Conservation (phyloP, 768 basidiomycete species). For the Amanita inopinata region DNA sequence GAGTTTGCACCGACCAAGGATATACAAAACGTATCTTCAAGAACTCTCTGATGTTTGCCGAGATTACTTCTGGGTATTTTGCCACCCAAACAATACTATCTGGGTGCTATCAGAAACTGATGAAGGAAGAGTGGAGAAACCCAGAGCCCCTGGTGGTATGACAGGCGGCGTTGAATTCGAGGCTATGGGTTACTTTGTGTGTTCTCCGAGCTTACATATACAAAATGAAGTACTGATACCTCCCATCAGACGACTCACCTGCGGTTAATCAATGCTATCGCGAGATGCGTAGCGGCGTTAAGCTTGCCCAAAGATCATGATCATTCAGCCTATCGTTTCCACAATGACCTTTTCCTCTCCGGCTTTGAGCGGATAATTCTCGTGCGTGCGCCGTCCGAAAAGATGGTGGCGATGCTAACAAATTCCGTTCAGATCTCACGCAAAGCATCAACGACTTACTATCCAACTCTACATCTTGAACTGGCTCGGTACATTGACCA, state of each 20-base stretch:
- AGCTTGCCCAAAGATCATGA: slow-evolving; percentile 59
- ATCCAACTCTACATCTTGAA: slow-evolving; percentile 91
- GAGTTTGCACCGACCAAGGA: slow-evolving; percentile 24
- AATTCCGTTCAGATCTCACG: slow-evolving; percentile 62
- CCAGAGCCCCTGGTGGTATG: slow-evolving; percentile 93
- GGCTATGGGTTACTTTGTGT: slow-evolving; percentile 89
- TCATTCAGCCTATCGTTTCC: slow-evolving; percentile 74
- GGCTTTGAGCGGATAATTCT: slow-evolving; percentile 87
- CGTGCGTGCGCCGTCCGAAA: slow-evolving; percentile 34
- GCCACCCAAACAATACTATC: slow-evolving; percentile 87
- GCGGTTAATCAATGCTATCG: slow-evolving; percentile 75
- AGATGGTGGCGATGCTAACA: not conserved
- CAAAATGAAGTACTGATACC: not conserved
- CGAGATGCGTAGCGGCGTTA: slow-evolving; percentile 53
- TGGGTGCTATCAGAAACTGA: slow-evolving; percentile 84
- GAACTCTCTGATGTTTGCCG: slow-evolving; percentile 69
- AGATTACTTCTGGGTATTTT: slow-evolving; percentile 97
- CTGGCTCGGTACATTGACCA: slow-evolving; percentile 77
- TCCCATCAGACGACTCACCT: slow-evolving; percentile 71
- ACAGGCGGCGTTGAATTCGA: slow-evolving; percentile 98
- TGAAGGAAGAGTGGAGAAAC: slow-evolving; percentile 77
- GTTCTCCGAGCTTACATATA: slow-evolving; percentile 20
- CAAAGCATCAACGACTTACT: slow-evolving; percentile 91
- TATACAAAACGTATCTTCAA: slow-evolving; percentile 29
- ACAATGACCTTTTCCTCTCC: slow-evolving; percentile 79